phyloP scores from a whole-genome alignment of 208 protist species.

The Trypanosoma grayi region DNA sequence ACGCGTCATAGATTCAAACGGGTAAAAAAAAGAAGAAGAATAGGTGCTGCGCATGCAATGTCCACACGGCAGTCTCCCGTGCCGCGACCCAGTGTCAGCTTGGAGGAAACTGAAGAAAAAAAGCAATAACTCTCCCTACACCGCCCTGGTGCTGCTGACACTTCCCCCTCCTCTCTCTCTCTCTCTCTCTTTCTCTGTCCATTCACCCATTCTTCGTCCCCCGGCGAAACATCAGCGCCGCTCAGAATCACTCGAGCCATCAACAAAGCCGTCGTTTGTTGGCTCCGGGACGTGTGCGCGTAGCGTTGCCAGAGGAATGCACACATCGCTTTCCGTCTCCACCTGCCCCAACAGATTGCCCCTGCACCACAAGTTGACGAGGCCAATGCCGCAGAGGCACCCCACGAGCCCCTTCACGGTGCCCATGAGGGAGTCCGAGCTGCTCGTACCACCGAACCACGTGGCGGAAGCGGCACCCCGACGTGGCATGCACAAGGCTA shows the following conservation, averaged over 20 bases:
- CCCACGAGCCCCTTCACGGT: conserved; percentile 35
- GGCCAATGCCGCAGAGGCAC: conserved; percentile 49
- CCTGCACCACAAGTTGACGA: conserved; percentile 63
- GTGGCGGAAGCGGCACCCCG: conserved; percentile 35
- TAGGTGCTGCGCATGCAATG: neutral
- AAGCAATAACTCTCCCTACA: no score
- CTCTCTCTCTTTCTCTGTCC: neutral
- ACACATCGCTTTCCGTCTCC: conserved; percentile 46
- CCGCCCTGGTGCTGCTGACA: no score
- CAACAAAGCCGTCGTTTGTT: conserved; percentile 66
- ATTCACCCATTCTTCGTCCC: neutral
- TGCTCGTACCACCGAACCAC: conserved; percentile 53
- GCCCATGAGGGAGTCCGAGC: conserved; percentile 28
- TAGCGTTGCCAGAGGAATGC: conserved; percentile 16
- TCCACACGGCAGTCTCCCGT: no score
- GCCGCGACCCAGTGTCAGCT: no score
- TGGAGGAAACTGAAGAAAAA: no score
- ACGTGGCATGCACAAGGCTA: neutral
- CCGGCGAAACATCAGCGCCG: neutral
- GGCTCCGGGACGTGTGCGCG: conserved; percentile 21
- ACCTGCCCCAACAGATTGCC: conserved; percentile 65
- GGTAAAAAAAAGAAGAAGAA: conserved; percentile 12
- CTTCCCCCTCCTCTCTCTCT: neutral
- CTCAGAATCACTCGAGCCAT: conserved; percentile 22
- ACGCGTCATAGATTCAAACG: neutral